Evolutionary conservation across 225 moss, liverwort and hornwort species (phyloP).

Genomic region (Marchantia paleacea): DNA sequence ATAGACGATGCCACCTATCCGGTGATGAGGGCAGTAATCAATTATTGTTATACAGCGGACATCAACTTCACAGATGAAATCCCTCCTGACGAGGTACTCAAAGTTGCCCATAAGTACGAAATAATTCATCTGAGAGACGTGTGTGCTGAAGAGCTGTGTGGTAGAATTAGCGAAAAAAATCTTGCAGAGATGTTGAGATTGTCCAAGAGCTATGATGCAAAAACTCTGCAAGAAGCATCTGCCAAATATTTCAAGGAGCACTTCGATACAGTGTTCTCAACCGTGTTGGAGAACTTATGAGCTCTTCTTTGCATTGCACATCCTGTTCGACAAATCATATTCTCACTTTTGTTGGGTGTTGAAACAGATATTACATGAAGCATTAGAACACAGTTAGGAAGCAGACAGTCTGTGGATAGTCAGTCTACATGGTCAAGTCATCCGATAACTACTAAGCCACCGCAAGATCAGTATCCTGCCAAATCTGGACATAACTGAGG

Average conservation of each 20-base stretch:
- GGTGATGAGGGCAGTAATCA: conserved; percentile 49
- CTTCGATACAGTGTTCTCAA: conserved; percentile 41
- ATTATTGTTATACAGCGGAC: conserved; percentile 45
- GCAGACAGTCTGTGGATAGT: no score
- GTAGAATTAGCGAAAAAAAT: conserved; percentile 37
- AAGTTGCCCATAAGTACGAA: conserved; percentile 49
- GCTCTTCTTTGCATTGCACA: no score
- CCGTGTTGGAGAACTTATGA: conserved; percentile 42
- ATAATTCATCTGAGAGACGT: conserved; percentile 41
- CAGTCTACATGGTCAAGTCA: no score
- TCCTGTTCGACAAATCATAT: no score
- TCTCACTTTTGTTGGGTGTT: no score
- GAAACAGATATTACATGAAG: no score
- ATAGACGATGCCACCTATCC: conserved; percentile 41
- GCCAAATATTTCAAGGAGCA: conserved; percentile 49
- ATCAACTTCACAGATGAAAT: conserved; percentile 40
- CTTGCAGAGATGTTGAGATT: conserved; percentile 45
- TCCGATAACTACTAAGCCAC: no score
- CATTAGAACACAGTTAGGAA: no score
- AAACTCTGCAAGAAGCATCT: conserved; percentile 41
- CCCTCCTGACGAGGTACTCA: conserved; percentile 43
- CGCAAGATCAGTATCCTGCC: no score
- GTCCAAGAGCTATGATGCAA: conserved; percentile 45
- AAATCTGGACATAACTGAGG: no score
- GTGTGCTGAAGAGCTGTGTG: conserved; percentile 41